Percentiles rank a stretch among this genome's conserved stretches.
Evolutionary conservation across 2,329 filamentous ascomycete genomes (phyloP).

Genomic region (Alternaria triticimaculans): DNA sequence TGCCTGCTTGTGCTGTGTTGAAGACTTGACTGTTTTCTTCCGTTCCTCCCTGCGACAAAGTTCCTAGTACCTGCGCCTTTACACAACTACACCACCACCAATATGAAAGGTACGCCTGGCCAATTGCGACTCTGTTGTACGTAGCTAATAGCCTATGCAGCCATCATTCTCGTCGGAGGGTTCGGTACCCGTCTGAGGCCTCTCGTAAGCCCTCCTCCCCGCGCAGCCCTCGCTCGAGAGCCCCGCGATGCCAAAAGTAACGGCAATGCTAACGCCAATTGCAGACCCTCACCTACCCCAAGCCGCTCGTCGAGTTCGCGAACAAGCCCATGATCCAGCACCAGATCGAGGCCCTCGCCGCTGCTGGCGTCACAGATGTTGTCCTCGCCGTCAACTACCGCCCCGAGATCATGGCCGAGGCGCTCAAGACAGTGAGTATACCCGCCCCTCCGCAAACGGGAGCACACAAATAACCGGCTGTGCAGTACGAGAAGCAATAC

Average conservation of each 20-base stretch:
- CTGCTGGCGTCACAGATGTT: slow-evolving; percentile 94
- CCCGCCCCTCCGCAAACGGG: not conserved
- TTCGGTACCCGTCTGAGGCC: slow-evolving; percentile 98
- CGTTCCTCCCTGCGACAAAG: slow-evolving; percentile 15
- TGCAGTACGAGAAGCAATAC: slow-evolving; percentile 83
- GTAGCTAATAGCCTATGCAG: slow-evolving; percentile 55
- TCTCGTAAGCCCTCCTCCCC: slow-evolving; percentile 66
- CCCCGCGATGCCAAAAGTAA: slow-evolving; percentile 25
- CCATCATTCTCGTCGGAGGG: slow-evolving; percentile 98
- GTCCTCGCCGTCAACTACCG: slow-evolving; percentile 99
- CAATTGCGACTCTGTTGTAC: slow-evolving; percentile 9
- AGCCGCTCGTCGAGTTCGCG: slow-evolving; percentile 96
- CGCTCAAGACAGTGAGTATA: slow-evolving; percentile 78
- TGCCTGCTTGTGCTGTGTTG: slow-evolving; percentile 18
- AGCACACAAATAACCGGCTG: slow-evolving; percentile 18
- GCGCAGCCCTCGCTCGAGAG: slow-evolving; percentile 25
- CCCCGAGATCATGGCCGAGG: slow-evolving; percentile 95
- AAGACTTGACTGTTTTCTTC: slow-evolving; percentile 23
- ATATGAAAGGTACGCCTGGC: slow-evolving; percentile 49
- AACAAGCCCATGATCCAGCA: slow-evolving; percentile 99
- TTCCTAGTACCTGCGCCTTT: slow-evolving; percentile 9
- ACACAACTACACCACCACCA: slow-evolving; percentile 33
- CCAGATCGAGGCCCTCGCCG: slow-evolving; percentile 93
- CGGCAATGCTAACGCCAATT: slow-evolving; percentile 31
- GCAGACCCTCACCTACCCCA: slow-evolving; percentile 93